Evolutionary conservation across 163 green algal genomes (phyloP), one percentile per base, ranked within the genome.

Genomic region (Prototheca cutis): DNA sequence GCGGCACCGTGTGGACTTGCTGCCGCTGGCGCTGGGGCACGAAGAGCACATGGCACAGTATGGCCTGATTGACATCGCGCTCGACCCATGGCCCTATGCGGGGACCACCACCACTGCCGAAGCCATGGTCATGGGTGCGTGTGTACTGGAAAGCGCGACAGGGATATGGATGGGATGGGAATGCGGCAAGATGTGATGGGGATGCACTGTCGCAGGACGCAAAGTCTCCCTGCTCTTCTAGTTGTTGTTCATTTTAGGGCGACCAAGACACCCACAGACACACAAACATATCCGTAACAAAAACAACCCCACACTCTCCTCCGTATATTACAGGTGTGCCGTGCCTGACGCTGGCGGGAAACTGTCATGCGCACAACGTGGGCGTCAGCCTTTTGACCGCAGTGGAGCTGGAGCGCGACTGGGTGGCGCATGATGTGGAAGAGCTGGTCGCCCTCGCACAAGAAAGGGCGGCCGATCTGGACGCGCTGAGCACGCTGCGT

Each of bases 101-200:
- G 88, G 91, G 27, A 98, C 91, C 25, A 98, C 92, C 36, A 98
- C 92, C 21, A 98, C 92, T 5, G 87, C 81, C 51, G 92, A 98
- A 73, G 81, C 81, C 1, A 59, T 98, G 4, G 93, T 82, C 70
- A 98, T 98, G 92, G 91, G 63, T 71, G 63, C 6, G 58, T n/a
- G n/a, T n/a, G n/a, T n/a, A n/a, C n/a, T n/a, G n/a, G n/a, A n/a
- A n/a, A n/a, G n/a, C n/a, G n/a, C n/a, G n/a, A n/a, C n/a, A n/a
- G n/a, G n/a, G n/a, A n/a, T n/a, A n/a, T n/a, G n/a, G n/a, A n/a
- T n/a, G n/a, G n/a, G n/a, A n/a, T n/a, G n/a, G n/a, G n/a, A n/a
- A n/a, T n/a, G n/a, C n/a, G n/a, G n/a, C n/a, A n/a, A n/a, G n/a
- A n/a, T n/a, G n/a, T n/a, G n/a, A n/a, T n/a, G n/a, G n/a, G n/a